Evolutionary conservation across 1,139 yeast genomes (phyloP), one percentile per base, ranked within the genome.

Genomic region (Pichia kudriavzevii): DNA sequence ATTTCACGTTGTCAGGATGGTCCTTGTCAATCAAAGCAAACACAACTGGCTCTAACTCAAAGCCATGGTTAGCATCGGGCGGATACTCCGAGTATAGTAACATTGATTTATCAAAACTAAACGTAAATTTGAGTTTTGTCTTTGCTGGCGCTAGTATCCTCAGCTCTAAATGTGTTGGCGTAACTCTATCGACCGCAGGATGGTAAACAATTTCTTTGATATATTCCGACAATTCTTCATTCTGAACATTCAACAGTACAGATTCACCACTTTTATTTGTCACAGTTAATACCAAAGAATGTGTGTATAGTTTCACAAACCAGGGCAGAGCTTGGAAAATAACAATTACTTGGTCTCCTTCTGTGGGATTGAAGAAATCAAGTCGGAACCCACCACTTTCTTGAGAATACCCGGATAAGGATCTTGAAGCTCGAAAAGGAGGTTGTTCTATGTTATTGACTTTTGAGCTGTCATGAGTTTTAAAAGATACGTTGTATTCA

Each of bases 1-100:
- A 84, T n/a, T 47, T 39, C 1, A 57, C 43, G 3, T 63, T 61
- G n/a, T 53, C 48, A 11, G 43, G 40, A 13, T 40, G 46, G 5
- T 70, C 43, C n/a, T 27, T 11, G 22, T 49, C 50, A 11, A 54
- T 22, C 0, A 82, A 72, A 1, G 81, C 70, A 9, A 87, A 65
- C 6, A 85, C 81, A 4, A 91, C 95, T 0, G 96, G 94, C 28
- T 91, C 94, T 27, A 93, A 76, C 39, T 91, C 91, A 58, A 91
- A 93, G 0, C 99, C 99, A 49, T 91, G 96, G 56, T 93, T 93
- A 2, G 99, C 98, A 64, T 93, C 99, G 2, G 99, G 98, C 10
- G 98, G 98, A 52, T 93, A 93, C 56, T 93, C 98, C 8, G 91
- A 82, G 46, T 84, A 78, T 42, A 80, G 70, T 30, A 93, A 66